phyloP scores from a whole-genome alignment of 2,329 filamentous ascomycete genomes.

The Huntiella omanensis region DNA sequence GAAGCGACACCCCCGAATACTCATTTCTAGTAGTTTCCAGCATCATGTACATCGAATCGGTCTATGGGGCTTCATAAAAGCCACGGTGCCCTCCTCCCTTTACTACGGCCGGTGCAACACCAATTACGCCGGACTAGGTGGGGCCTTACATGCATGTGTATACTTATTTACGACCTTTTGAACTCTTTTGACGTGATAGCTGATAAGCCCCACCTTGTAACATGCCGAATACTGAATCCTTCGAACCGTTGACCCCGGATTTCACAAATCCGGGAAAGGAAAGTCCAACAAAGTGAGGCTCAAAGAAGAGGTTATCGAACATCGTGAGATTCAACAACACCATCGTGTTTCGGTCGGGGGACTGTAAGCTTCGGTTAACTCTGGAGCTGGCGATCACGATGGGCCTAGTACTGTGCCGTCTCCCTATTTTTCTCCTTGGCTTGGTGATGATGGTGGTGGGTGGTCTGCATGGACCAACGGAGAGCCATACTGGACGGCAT shows the following conservation, averaged over 20 bases:
- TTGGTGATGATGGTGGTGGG: too few relatives aligned
- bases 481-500: not conserved
- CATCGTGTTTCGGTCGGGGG: not conserved
- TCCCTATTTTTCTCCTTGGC: not conserved
- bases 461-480: too few relatives aligned
- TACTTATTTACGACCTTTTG: not conserved
- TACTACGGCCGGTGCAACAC: too few relatives aligned
- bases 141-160: not conserved
- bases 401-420: slow-evolving; percentile 2
- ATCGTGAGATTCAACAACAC: not conserved
- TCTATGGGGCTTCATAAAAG: too few relatives aligned
- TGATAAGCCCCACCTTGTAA: not conserved
- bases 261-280: too few relatives aligned
- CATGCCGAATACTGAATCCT: too few relatives aligned
- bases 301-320: not conserved
- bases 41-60: too few relatives aligned
- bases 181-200: not conserved
- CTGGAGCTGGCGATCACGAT: slow-evolving; percentile 1
- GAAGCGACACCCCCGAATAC: too few relatives aligned
- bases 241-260: too few relatives aligned
- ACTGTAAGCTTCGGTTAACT: not conserved
- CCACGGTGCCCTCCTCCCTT: too few relatives aligned
- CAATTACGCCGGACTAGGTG: too few relatives aligned
- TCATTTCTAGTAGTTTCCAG: too few relatives aligned
- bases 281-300: not conserved